phyloP scores from a whole-genome alignment of 1,139 yeast species.

The Candida freyschussii region DNA sequence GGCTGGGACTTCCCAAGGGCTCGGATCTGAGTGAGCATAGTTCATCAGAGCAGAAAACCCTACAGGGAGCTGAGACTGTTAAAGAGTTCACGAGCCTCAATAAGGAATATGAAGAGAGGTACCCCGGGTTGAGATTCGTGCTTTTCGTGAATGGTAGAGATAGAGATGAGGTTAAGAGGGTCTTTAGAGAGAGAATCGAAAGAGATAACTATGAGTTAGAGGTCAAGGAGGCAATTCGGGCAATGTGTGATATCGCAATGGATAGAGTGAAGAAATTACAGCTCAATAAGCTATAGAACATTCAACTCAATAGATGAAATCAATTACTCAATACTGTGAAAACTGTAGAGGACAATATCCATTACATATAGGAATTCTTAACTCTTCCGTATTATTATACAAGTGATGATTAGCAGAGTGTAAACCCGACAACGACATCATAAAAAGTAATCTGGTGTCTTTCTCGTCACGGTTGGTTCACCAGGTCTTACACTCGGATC shows the following conservation, averaged over 20 bases:
- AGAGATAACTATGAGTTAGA: conserved; percentile 51
- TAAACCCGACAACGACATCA: conserved; percentile 27
- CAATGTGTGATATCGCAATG: conserved; percentile 87
- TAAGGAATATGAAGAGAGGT: conserved; percentile 55
- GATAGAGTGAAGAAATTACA: conserved; percentile 60
- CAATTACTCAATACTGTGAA: too few relatives aligned
- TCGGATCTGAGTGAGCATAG: conserved; percentile 60
- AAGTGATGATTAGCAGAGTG: too few relatives aligned
- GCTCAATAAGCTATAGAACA: conserved; percentile 27
- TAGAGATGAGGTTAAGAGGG: conserved; percentile 56
- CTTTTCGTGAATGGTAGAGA: conserved; percentile 85
- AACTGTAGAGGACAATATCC: too few relatives aligned
- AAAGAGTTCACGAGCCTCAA: conserved; percentile 49
- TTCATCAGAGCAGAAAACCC: conserved; percentile 61
- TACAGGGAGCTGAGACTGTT: conserved; percentile 47
- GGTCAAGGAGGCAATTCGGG: conserved; percentile 61
- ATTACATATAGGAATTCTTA: too few relatives aligned
- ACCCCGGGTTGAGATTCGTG: conserved; percentile 85
- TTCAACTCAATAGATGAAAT: too few relatives aligned
- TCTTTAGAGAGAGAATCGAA: conserved; percentile 59
- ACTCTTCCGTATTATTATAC: too few relatives aligned
- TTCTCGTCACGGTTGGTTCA: conserved; percentile 90
- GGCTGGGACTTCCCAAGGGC: conserved; percentile 62
- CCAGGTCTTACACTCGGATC: conserved; percentile 96
- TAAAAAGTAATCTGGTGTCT: conserved; percentile 92